These are phyloP conservation scores for Xylaria sp. DNA, from an alignment of 2,329 filamentous ascomycete species.

Conservation along the genomic window DNA sequence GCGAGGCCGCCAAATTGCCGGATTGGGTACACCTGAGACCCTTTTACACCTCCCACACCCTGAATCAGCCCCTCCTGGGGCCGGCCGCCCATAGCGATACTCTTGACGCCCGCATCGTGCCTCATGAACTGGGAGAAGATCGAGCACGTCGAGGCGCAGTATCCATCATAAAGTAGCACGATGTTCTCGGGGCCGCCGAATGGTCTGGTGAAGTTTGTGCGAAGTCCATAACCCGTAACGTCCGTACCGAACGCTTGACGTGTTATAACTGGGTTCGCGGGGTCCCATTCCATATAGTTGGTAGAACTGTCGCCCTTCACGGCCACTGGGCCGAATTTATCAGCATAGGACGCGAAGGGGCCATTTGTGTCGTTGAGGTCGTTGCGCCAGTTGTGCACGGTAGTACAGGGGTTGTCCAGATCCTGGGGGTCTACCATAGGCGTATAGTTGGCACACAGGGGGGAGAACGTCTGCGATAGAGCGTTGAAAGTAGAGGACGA, in stretches of 20 bases:
- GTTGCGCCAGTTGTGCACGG: constrained; percentile 31
- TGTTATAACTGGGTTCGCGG: constrained; percentile 22
- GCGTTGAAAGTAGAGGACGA: constrained; percentile 27
- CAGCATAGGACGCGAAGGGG: constrained; percentile 31
- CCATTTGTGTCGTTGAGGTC: constrained; percentile 34
- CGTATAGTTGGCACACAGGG: constrained; percentile 28
- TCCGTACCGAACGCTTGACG: constrained; percentile 27
- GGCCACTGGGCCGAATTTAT: constrained; percentile 31
- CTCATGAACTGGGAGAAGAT: constrained; percentile 36
- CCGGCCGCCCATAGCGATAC: constrained; percentile 33
- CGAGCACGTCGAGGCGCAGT: constrained; percentile 35
- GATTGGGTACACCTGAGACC: constrained; percentile 27
- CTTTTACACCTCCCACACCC: constrained; percentile 30
- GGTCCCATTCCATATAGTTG: constrained; percentile 34
- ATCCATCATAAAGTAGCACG: constrained; percentile 35
- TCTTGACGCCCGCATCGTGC: constrained; percentile 31
- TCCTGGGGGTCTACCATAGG: constrained; percentile 28
- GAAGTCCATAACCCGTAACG: constrained; percentile 31
- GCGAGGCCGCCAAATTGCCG: constrained; percentile 21
- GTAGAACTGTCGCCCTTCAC: constrained; percentile 28
- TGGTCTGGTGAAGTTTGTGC: constrained; percentile 33
- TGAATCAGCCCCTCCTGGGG: constrained; percentile 23
- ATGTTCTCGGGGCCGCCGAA: constrained; percentile 34
- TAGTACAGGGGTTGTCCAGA: constrained; percentile 22
- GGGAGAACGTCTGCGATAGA: constrained; percentile 29